phyloP scores from a whole-genome alignment of 352 stramenopile genomes.

The Phytophthora hibernalis region DNA sequence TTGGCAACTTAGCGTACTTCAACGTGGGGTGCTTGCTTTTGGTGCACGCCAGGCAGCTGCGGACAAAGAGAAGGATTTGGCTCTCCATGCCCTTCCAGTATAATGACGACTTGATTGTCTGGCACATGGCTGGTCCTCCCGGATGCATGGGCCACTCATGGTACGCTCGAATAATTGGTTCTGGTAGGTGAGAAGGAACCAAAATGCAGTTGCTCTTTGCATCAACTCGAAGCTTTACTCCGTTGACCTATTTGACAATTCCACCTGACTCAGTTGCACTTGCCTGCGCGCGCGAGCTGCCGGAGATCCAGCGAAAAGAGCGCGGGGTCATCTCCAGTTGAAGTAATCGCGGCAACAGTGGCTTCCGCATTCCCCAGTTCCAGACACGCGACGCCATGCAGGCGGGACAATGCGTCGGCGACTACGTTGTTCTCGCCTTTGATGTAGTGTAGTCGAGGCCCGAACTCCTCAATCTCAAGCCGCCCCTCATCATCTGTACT shows the following conservation, averaged over 20 bases:
- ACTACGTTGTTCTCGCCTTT: slow-evolving; percentile 12
- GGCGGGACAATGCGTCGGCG: slow-evolving; percentile 5
- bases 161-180: neutral
- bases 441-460: slow-evolving; percentile 2
- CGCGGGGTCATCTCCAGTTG: neutral
- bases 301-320: neutral
- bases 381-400: neutral
- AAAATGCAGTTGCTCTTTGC: neutral
- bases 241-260: slow-evolving; percentile 5
- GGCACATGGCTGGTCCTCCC: slow-evolving; percentile 1
- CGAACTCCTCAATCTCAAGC: slow-evolving; percentile 20
- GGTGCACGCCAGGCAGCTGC: neutral
- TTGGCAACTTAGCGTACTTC: slow-evolving; percentile 11
- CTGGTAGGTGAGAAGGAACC: neutral
- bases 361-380: neutral
- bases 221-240: slow-evolving; percentile 1
- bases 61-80: neutral
- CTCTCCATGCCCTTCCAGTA: slow-evolving; percentile 3
- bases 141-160: slow-evolving; percentile 13
- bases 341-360: neutral
- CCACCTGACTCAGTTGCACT: neutral
- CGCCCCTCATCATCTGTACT: slow-evolving; percentile 3
- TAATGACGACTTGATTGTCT: slow-evolving; percentile 5
- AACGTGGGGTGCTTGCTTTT: slow-evolving; percentile 7
- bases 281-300: neutral